phyloP scores from a whole-genome alignment of 768 basidiomycete genomes.

The Suillus alpinus region DNA sequence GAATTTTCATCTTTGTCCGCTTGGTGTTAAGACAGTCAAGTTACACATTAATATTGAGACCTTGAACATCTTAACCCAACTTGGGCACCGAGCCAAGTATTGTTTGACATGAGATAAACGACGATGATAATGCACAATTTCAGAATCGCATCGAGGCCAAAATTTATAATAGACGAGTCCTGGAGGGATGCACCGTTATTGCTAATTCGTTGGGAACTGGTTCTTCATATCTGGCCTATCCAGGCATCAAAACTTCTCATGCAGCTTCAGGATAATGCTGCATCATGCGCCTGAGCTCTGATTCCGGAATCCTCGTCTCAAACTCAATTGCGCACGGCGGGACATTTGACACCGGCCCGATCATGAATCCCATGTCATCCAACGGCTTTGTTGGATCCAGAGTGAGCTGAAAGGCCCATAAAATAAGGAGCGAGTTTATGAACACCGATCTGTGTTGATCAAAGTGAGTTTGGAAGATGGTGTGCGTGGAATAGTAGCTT shows the following conservation, averaged over 20 bases:
- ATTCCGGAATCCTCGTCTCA: slow-evolving; percentile 37
- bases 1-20: too few species aligned
- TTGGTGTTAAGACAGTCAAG: too few species aligned
- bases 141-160: too few species aligned
- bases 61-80: too few species aligned
- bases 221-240: background rate
- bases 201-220: background rate
- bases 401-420: slow-evolving; percentile 56
- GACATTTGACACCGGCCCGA: slow-evolving; percentile 30
- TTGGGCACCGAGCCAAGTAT: too few species aligned
- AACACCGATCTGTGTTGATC: slow-evolving; percentile 43
- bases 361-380: slow-evolving; percentile 55
- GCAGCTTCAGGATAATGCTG: too few species aligned
- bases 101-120: too few species aligned
- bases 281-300: background rate
- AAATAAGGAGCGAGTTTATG: slow-evolving; percentile 54
- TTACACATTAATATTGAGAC: too few species aligned
- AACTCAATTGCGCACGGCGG: slow-evolving; percentile 52
- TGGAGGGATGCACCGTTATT: slow-evolving; percentile 3
- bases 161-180: too few species aligned
- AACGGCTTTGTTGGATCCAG: slow-evolving; percentile 50
- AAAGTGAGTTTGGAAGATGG: slow-evolving; percentile 10
- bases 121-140: too few species aligned
- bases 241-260: too few species aligned
- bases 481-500: slow-evolving; percentile 20